These are phyloP conservation scores for Macrotyloma uniflorum DNA, from an alignment of 306 rosid genomes.

Conservation along the genomic window DNA sequence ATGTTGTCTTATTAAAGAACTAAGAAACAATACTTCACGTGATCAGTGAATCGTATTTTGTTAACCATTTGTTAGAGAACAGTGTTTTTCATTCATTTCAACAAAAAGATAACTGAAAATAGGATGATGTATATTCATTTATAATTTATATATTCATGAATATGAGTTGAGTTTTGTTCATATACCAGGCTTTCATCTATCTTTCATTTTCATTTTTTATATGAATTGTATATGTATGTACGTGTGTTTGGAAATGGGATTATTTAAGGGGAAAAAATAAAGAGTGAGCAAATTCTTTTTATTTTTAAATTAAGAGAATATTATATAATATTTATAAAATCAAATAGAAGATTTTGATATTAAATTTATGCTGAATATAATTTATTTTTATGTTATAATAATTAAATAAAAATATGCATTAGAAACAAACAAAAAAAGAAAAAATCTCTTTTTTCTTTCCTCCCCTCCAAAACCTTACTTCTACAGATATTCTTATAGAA, in stretches of 20 bases:
- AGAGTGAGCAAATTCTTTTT: background rate
- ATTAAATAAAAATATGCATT: background rate
- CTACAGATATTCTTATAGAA: background rate
- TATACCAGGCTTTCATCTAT: too few species aligned
- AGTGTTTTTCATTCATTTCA: background rate
- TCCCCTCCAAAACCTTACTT: background rate
- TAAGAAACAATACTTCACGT: constrained; percentile 45
- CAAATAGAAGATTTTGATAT: background rate
- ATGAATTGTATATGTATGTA: too few species aligned
- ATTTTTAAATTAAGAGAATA: background rate
- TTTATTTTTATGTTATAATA: background rate
- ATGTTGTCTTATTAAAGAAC: constrained; percentile 42
- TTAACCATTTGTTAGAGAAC: background rate
- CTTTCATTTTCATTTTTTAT: too few species aligned
- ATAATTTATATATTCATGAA: background rate
- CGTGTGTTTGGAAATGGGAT: background rate
- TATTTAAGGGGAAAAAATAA: background rate
- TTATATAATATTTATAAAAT: background rate
- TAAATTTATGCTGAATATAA: background rate
- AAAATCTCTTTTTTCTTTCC: background rate
- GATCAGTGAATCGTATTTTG: constrained; percentile 41
- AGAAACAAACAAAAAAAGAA: background rate
- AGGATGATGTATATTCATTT: background rate
- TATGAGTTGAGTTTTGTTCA: too few species aligned
- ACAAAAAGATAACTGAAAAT: background rate